These are phyloP conservation scores for Scleroderma citrinum DNA, from an alignment of 768 basidiomycete species.

Conservation along the genomic window DNA sequence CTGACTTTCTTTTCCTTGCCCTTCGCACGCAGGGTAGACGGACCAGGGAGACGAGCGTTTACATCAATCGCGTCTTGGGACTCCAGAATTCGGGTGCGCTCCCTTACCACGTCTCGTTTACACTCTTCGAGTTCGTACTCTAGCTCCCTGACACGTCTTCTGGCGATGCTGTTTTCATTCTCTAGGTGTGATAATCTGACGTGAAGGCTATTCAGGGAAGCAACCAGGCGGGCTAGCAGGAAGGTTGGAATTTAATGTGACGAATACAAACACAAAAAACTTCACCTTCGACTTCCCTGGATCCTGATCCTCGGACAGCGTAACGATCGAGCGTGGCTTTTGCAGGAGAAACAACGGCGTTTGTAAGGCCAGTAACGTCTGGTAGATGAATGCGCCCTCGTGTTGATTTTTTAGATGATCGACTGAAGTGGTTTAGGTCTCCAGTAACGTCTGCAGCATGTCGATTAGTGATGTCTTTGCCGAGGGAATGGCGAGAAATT, in stretches of 20 bases:
- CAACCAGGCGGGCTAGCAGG: slow-evolving; percentile 50
- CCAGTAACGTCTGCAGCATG: slow-evolving; percentile 8
- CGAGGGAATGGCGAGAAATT: slow-evolving; percentile 2
- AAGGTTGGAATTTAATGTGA: neutral
- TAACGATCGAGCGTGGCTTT: slow-evolving; percentile 49
- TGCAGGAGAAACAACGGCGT: slow-evolving; percentile 69
- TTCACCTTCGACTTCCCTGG: slow-evolving; percentile 61
- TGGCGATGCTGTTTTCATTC: slow-evolving; percentile 75
- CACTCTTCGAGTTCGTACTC: slow-evolving; percentile 83
- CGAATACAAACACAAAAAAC: slow-evolving; percentile 6
- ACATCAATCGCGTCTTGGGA: slow-evolving; percentile 37
- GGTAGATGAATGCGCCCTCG: slow-evolving; percentile 55
- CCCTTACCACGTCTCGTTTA: slow-evolving; percentile 68
- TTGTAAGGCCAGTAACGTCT: slow-evolving; percentile 81
- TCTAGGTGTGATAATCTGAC: slow-evolving; percentile 68
- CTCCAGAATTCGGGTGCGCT: slow-evolving; percentile 59
- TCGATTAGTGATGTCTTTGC: slow-evolving; percentile 26
- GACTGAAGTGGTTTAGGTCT: slow-evolving; percentile 7
- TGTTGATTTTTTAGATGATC: slow-evolving; percentile 17
- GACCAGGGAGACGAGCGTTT: slow-evolving; percentile 10
- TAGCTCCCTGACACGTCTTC: slow-evolving; percentile 78
- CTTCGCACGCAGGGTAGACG: slow-evolving; percentile 19
- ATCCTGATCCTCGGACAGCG: slow-evolving; percentile 40
- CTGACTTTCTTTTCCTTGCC: slow-evolving; percentile 28
- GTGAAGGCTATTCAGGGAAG: slow-evolving; percentile 59